phyloP scores from a whole-genome alignment of 805 yeast species.

The Maudiozyma barnettii region DNA sequence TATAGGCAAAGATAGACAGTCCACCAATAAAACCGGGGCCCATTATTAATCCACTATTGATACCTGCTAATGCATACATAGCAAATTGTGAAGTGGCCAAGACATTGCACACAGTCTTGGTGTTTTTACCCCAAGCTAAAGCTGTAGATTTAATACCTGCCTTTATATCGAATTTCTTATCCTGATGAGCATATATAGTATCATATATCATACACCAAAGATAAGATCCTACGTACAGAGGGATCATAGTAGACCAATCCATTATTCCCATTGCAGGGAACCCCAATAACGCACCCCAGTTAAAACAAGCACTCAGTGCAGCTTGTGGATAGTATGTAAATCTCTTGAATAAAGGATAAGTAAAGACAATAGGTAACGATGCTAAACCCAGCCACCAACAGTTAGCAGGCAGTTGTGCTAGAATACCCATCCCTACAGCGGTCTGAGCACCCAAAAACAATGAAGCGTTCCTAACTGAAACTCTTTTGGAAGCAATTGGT shows the following conservation, averaged over 20 bases:
- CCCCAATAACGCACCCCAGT: constrained; percentile 92
- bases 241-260: constrained; percentile 64
- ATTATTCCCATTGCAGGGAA: constrained; percentile 93
- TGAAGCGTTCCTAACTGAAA: constrained; percentile 59
- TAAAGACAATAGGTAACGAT: constrained; percentile 67
- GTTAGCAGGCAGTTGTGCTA: constrained; percentile 64
- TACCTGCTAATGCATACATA: constrained; percentile 57
- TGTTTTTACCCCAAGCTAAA: constrained; percentile 74
- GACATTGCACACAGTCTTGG: constrained; percentile 60
- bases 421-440: constrained; percentile 58
- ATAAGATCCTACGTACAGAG: constrained; percentile 66
- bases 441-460: constrained; percentile 67
- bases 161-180: constrained; percentile 71
- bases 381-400: constrained; percentile 79
- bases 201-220: constrained; percentile 95
- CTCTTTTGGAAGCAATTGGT: constrained; percentile 88
- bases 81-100: constrained; percentile 61
- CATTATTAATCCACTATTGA: constrained; percentile 51
- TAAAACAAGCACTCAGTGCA: constrained; percentile 69
- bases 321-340: constrained; percentile 94
- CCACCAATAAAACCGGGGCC: constrained; percentile 78
- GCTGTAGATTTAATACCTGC: constrained; percentile 97
- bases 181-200: constrained; percentile 96
- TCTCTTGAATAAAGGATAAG: constrained; percentile 89
- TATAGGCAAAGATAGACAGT: constrained; percentile 55